A percentile compares a stretch with the other conserved stretches of the same genome.
phyloP scores from a whole-genome alignment of 805 yeast genomes.

The Schizosaccharomyces japonicus region DNA sequence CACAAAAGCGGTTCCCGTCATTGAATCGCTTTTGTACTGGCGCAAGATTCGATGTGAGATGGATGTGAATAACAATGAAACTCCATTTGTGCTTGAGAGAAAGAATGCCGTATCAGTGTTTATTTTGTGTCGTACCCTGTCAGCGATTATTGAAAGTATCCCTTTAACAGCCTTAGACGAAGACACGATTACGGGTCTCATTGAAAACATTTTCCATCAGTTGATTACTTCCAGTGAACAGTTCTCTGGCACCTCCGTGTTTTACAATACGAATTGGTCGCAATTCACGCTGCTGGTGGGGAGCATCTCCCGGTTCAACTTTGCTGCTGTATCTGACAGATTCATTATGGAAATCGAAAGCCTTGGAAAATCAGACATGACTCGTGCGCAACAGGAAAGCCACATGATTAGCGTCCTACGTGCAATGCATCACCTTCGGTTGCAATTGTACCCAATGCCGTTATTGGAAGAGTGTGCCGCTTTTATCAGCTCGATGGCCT shows the following conservation, averaged over 20 bases:
- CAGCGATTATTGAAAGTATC: constrained; percentile 77
- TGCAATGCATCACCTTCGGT: constrained; percentile 69
- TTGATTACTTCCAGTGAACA: constrained; percentile 67
- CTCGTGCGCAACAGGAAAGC: constrained; percentile 29
- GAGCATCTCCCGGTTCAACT: constrained; percentile 64
- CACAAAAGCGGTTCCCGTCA: constrained; percentile 77
- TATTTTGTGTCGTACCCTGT: constrained; percentile 70
- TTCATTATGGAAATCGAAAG: constrained; percentile 83
- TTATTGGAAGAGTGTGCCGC: constrained; percentile 83
- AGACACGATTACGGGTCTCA: constrained; percentile 59
- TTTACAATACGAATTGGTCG: constrained; percentile 83
- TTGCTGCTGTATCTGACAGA: constrained; percentile 71
- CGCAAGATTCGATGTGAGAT: constrained; percentile 45
- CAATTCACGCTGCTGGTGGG: constrained; percentile 74
- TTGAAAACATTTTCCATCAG: constrained; percentile 82
- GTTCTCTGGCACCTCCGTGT: constrained; percentile 37
- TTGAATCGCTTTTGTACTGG: constrained; percentile 97
- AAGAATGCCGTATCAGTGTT: constrained; percentile 70
- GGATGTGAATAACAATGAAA: background rate
- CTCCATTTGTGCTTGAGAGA: constrained; percentile 45
- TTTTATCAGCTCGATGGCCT: constrained; percentile 61
- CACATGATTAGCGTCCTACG: constrained; percentile 51
- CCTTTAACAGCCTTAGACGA: constrained; percentile 51
- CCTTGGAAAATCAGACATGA: constrained; percentile 14
- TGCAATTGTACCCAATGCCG: constrained; percentile 65